Evolutionary conservation across 768 basidiomycete genomes (phyloP).

Genomic region (Termitomyces sp.): DNA sequence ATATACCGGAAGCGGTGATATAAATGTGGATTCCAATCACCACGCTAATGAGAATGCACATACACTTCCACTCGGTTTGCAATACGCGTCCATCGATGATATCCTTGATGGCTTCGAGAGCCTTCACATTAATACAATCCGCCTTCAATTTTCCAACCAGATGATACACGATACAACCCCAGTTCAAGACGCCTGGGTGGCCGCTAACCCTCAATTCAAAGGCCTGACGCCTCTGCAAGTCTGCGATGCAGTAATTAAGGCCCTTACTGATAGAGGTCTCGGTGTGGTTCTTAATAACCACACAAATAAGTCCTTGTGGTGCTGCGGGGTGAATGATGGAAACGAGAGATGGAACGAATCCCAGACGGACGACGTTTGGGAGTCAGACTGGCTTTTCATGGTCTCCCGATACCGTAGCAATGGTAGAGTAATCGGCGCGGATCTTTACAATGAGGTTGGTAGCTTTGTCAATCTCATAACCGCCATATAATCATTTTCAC

Average conservation of each 20-base stretch:
- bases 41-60: slow-evolving; percentile 13
- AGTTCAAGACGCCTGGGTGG: slow-evolving; percentile 8
- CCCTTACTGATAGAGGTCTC: slow-evolving; percentile 10
- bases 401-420: slow-evolving; percentile 11
- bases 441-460: slow-evolving; percentile 12
- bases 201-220: slow-evolving; percentile 8
- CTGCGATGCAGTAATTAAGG: slow-evolving; percentile 10
- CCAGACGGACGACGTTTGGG: slow-evolving; percentile 10
- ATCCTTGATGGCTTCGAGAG: slow-evolving; percentile 11
- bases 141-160: slow-evolving; percentile 13
- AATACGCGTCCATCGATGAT: slow-evolving; percentile 3
- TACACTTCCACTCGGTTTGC: slow-evolving; percentile 10
- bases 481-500: not conserved
- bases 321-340: slow-evolving; percentile 10
- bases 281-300: slow-evolving; percentile 14
- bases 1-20: slow-evolving; percentile 12
- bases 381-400: slow-evolving; percentile 13
- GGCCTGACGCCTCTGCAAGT: slow-evolving; percentile 11
- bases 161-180: slow-evolving; percentile 13
- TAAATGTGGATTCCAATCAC: slow-evolving; percentile 8
- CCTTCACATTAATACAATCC: slow-evolving; percentile 10
- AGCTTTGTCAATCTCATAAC: not conserved
- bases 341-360: slow-evolving; percentile 14
- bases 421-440: slow-evolving; percentile 9
- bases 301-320: slow-evolving; percentile 13